Evolutionary conservation across 148 eudicot species (phyloP).

Genomic region (Camellia japonica): DNA sequence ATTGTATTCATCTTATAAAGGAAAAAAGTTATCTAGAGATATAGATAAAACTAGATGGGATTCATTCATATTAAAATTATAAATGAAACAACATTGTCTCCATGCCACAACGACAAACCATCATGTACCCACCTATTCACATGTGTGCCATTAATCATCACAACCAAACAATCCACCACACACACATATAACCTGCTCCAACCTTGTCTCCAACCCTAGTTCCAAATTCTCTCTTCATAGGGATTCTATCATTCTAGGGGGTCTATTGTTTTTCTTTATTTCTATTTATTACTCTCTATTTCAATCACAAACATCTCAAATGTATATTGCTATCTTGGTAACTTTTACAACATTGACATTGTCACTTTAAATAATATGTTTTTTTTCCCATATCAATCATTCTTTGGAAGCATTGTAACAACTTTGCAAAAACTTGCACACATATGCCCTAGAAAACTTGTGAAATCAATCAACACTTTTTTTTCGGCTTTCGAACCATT

Average conservation of each 20-base stretch:
- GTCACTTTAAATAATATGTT: not conserved
- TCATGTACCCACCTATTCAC: constrained; percentile 68
- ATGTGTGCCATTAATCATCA: constrained; percentile 66
- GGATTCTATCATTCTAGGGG: not conserved
- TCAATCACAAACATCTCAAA: not conserved
- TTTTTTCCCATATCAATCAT: not conserved
- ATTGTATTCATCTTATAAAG: not conserved
- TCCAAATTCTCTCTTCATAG: constrained; percentile 28
- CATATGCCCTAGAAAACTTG: not conserved
- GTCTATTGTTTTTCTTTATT: not conserved
- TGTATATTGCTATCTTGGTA: not conserved
- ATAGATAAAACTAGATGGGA: not conserved
- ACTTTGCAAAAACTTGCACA: not conserved
- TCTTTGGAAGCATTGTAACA: too few relatives aligned
- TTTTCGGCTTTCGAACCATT: not conserved
- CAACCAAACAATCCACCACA: constrained; percentile 53
- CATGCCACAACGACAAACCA: constrained; percentile 50
- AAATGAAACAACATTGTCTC: constrained; percentile 21
- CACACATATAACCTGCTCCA: constrained; percentile 40
- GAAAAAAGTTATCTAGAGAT: not conserved
- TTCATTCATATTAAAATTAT: not conserved
- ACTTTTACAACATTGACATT: not conserved
- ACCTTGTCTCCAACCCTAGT: constrained; percentile 49
- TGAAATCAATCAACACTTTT: not conserved
- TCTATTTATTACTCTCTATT: not conserved